Evolutionary conservation across 1,284 basidiomycete genomes (phyloP), one percentile per base, ranked within the genome.

Genomic region (Vanrija pseudolonga): DNA sequence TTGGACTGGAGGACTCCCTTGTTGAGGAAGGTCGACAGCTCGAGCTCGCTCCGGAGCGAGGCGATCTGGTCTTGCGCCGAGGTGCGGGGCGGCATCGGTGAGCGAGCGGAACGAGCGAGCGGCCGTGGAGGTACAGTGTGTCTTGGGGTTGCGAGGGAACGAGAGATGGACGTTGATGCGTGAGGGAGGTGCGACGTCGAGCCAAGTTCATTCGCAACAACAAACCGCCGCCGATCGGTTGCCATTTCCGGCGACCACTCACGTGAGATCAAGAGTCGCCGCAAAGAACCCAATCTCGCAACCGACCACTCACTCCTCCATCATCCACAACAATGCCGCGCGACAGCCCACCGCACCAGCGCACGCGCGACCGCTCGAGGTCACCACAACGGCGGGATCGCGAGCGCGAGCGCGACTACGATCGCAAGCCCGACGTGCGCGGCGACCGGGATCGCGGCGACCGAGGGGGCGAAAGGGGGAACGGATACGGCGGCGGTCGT

Each of bases 1-100:
- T 68, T 70, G 15, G 65, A 58, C 46, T 65, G 63, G 7, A 74
- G 56, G 26, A 70, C 63, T 17, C 72, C 72, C 45, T 69, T 71
- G 57, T 72, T 72, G 46, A 74, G 61, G 26, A 72, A 69, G 2
- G 65, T 63, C 17, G 66, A 63, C 18, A 69, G 61, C 50, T 71
- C 65, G 23, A 72, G 65, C 61, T 74, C 72, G 47, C 56, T 53
- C n/a, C 51, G 51, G 8, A 61, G 45, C 20, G 56, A 36, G 6
- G 45, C 17, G 42, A 54, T 12, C 19, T 32, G 24, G 36, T 39
- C n/a, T 7, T 11, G 32, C 19, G 28, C 11, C 19, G 22, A 17
- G 14, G 17, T 18, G 7, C 19, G 44, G 42, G 32, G 51, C 7
- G 26, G 51, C 32, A 17, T 17, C 14, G 6, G 23, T 2, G 40